A percentile compares a stretch with the other conserved stretches of the same genome.
These are phyloP conservation scores for Venturia nashicola DNA, from an alignment of 2,329 filamentous ascomycete genomes.

Conservation along the genomic window DNA sequence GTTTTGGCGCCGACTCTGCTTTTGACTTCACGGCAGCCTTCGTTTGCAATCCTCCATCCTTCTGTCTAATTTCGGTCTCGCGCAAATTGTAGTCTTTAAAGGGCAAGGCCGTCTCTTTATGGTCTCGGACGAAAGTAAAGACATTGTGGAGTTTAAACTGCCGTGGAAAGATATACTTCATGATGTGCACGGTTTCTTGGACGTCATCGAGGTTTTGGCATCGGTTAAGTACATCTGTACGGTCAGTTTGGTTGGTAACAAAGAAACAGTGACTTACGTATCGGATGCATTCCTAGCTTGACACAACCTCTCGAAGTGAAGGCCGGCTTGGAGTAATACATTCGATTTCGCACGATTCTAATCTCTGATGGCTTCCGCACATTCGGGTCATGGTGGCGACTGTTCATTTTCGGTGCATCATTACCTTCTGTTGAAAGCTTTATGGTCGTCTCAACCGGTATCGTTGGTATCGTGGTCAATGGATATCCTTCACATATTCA, in stretches of 20 bases:
- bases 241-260: background rate
- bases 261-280: conserved; percentile 46
- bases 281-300: conserved; percentile 64
- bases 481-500: background rate
- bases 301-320: conserved; percentile 57
- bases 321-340: conserved; percentile 70
- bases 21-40: conserved; percentile 18
- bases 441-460: conserved; percentile 13
- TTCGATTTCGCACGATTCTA: conserved; percentile 65
- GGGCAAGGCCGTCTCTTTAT: conserved; percentile 53
- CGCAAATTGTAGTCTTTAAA: conserved; percentile 78
- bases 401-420: background rate
- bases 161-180: conserved; percentile 89
- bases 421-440: background rate
- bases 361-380: conserved; percentile 44
- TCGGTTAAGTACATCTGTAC: conserved; percentile 67
- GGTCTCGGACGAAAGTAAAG: conserved; percentile 62
- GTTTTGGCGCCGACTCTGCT: conserved; percentile 24
- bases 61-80: conserved; percentile 60
- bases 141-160: conserved; percentile 88
- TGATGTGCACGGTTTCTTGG: conserved; percentile 52
- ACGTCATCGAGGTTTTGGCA: conserved; percentile 37
- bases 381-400: background rate
- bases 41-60: conserved; percentile 15
- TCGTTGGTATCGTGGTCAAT: background rate